These are phyloP conservation scores for Schwanniomyces vanrijiae DNA, from an alignment of 805 yeast species.

Conservation along the genomic window DNA sequence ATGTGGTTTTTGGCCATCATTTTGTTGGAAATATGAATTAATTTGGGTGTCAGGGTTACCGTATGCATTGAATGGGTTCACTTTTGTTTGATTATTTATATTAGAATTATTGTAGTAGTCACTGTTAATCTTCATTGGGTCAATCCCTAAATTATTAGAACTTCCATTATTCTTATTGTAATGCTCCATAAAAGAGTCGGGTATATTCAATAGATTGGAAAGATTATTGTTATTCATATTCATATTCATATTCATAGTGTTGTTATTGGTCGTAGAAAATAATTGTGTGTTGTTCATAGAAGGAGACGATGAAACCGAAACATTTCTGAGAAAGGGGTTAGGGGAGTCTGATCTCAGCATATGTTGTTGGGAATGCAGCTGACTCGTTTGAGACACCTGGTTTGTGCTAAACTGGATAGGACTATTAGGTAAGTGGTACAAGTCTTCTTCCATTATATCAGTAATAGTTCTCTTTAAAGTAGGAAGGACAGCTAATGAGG, in stretches of 20 bases:
- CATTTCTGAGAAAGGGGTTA: constrained; percentile 4
- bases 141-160: constrained; percentile 3
- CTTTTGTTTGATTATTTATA: constrained; percentile 1
- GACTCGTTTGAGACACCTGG: constrained; percentile 1
- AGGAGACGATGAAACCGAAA: constrained; percentile 12
- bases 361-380: constrained; percentile 5
- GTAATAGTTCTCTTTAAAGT: constrained; percentile 52
- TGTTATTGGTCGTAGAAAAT: background rate
- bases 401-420: constrained; percentile 10
- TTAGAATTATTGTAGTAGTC: constrained; percentile 5
- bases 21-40: constrained; percentile 15
- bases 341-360: constrained; percentile 8
- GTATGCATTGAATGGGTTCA: constrained; percentile 39
- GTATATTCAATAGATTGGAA: constrained; percentile 29
- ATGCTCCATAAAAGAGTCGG: constrained; percentile 30
- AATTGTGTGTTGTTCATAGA: constrained; percentile 7
- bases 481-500: constrained; percentile 52
- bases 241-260: constrained; percentile 6
- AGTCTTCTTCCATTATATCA: constrained; percentile 61
- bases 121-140: constrained; percentile 2
- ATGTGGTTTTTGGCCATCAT: constrained; percentile 4
- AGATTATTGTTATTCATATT: constrained; percentile 18
- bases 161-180: constrained; percentile 8
- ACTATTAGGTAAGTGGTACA: constrained; percentile 42
- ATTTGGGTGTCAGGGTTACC: constrained; percentile 34